These are phyloP conservation scores for Jackrogersella multiformis DNA, from an alignment of 495 filamentous ascomycete species.

Conservation along the genomic window DNA sequence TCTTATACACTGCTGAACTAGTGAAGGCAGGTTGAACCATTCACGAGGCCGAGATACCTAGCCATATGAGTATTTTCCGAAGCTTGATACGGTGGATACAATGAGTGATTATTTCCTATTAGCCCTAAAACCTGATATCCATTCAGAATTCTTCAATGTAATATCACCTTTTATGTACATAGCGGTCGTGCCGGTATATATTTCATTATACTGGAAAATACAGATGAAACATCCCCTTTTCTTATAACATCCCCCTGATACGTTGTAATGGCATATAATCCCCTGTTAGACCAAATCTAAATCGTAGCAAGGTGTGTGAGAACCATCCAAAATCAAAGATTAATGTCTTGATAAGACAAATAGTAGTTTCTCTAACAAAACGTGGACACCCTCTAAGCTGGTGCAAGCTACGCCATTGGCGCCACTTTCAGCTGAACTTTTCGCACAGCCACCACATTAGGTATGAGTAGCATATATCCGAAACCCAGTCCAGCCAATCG, in stretches of 20 bases:
- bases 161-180: not conserved
- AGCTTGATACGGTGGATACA: not conserved
- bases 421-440: too few relatives aligned
- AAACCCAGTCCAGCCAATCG: slow-evolving; percentile 21
- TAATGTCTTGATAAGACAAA: not conserved
- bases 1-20: not conserved
- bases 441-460: slow-evolving; percentile 10
- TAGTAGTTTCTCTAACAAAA: not conserved
- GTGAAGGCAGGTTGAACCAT: not conserved
- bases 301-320: not conserved
- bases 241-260: not conserved
- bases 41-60: not conserved
- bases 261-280: not conserved
- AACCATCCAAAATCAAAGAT: not conserved
- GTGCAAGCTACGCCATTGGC: not conserved
- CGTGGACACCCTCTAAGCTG: not conserved
- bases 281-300: not conserved
- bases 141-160: not conserved
- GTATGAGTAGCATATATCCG: not conserved
- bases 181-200: not conserved
- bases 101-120: not conserved
- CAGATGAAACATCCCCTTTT: not conserved
- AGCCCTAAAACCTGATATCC: not conserved
- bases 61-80: not conserved
- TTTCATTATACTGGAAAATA: not conserved